A percentile compares a stretch with the other conserved stretches of the same genome.
phyloP scores from a whole-genome alignment of 768 basidiomycete genomes.

The Strobilomyces confusus region DNA sequence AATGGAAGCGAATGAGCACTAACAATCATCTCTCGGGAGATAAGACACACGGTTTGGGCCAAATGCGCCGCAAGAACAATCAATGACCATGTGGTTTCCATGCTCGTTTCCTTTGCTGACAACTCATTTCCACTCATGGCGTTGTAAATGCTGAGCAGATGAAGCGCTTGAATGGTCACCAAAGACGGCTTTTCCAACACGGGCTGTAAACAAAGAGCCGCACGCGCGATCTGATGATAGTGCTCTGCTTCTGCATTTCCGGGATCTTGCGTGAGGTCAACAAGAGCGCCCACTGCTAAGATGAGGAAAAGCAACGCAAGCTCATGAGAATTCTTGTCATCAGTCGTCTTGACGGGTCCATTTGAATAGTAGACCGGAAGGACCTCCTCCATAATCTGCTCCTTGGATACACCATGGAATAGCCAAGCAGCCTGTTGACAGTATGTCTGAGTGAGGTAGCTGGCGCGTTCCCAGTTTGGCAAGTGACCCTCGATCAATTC shows the following conservation, averaged over 20 bases:
- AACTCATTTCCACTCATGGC: constrained; percentile 65
- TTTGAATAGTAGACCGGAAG: constrained; percentile 39
- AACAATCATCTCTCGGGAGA: constrained; percentile 1
- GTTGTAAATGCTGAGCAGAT: constrained; percentile 66
- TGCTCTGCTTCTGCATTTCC: constrained; percentile 50
- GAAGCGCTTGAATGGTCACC: constrained; percentile 66
- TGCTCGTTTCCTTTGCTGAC: constrained; percentile 54
- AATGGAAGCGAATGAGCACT: constrained; percentile 14
- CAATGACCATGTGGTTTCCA: constrained; percentile 70
- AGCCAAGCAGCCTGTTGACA: constrained; percentile 49
- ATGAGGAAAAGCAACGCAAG: constrained; percentile 46
- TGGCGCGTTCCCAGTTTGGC: constrained; percentile 49
- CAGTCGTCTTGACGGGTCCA: constrained; percentile 17
- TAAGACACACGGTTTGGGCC: constrained; percentile 53
- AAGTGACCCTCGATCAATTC: constrained; percentile 51
- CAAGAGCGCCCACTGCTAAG: constrained; percentile 53
- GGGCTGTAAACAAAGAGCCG: constrained; percentile 62
- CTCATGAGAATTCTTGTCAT: constrained; percentile 44
- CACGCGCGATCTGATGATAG: constrained; percentile 60
- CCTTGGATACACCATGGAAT: constrained; percentile 44
- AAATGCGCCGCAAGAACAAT: constrained; percentile 63
- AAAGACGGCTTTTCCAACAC: constrained; percentile 69
- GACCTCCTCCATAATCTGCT: constrained; percentile 44
- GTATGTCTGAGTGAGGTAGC: constrained; percentile 42
- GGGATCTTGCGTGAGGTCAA: constrained; percentile 31